phyloP scores from a whole-genome alignment of 805 yeast genomes.

The Ogataea minuta region DNA sequence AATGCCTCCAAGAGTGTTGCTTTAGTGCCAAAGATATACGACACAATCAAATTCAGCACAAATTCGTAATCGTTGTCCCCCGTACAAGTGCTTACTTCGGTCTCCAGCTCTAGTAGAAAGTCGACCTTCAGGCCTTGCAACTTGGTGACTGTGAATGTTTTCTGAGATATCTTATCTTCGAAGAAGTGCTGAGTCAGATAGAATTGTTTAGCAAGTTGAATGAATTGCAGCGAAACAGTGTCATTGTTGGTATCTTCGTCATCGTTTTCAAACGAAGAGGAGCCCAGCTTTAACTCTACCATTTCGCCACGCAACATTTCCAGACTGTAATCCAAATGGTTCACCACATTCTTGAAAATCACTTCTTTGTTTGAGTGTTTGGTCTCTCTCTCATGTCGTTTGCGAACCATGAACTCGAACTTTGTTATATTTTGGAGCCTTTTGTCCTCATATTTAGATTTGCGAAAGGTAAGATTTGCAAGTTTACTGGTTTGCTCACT shows the following conservation, averaged over 20 bases:
- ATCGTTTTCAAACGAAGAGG: conserved; percentile 5
- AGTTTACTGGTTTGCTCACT: conserved; percentile 26
- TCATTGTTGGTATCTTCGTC: conserved; percentile 13
- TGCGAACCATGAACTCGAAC: conserved; percentile 16
- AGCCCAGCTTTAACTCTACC: conserved; percentile 6
- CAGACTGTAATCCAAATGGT: conserved; percentile 25
- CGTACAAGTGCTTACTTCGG: conserved; percentile 19
- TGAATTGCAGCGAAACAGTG: conserved; percentile 17
- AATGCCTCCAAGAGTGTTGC: conserved; percentile 23
- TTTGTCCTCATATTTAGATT: conserved; percentile 28
- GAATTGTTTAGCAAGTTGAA: conserved; percentile 27
- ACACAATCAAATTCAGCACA: conserved; percentile 23
- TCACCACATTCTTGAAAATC: conserved; percentile 27
- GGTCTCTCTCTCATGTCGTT: conserved; percentile 5
- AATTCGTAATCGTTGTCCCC: conserved; percentile 33
- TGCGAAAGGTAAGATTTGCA: conserved; percentile 29
- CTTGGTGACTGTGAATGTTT: conserved; percentile 17
- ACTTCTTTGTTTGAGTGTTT: conserved; percentile 19
- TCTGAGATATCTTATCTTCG: conserved; percentile 12
- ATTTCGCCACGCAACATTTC: conserved; percentile 15
- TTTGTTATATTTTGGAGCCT: conserved; percentile 21
- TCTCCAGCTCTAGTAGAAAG: conserved; percentile 21
- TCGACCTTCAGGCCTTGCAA: conserved; percentile 19
- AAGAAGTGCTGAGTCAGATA: conserved; percentile 27
- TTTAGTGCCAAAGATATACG: conserved; percentile 24